Evolutionary conservation across 192 early-diverging fungal genomes (phyloP), one percentile per base, ranked within the genome.

Genomic region (Umbelopsis ramanniana): DNA sequence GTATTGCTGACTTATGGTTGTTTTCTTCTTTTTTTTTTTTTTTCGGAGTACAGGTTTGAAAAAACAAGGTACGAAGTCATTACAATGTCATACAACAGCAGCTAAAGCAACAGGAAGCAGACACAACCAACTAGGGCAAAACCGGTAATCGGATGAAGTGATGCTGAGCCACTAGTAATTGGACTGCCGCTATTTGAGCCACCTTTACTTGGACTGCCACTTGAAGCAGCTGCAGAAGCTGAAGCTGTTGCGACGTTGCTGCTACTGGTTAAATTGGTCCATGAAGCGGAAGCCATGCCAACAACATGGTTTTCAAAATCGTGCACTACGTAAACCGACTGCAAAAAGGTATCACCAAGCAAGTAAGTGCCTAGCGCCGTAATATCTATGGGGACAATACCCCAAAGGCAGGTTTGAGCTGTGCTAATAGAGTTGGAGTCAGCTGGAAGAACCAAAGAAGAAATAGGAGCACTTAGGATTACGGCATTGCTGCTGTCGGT

Each of bases 241-340:
- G 6, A 14, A 37, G 57, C 33, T 11, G 22, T 17, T 37, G 57
- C 26, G 11, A 19, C 33, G 19, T 12, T 63, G 15, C 57, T 63
- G 19, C 26, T 14, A 50, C 48, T 50, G 0, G 48, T 15, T 3
- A 21, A n/a, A 19, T 21, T 21, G 7, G 48, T n/a, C 48, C 19
- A 50, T n/a, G 48, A 6, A 14, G 76, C 63, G 52, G 67, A 23
- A 66, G 79, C 71, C 24, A 73, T 46, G 52, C 75, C 72, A 63
- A 79, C 46, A 7, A 67, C 71, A 52, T 83, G 69, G 17, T 73
- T 52, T 4, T 70, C 73, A 57, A 79, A 70, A 57, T 79, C 73
- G 72, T 74, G 74, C 4, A 79, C 77, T 33, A 79, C 53, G 24
- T 79, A 79, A n/a, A 73, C 52, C 10, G 67, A 66, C 6, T 73